Base-by-base conservation (phyloP, 176 grass and related monocot species). In the Aegilops longissima region DNA sequence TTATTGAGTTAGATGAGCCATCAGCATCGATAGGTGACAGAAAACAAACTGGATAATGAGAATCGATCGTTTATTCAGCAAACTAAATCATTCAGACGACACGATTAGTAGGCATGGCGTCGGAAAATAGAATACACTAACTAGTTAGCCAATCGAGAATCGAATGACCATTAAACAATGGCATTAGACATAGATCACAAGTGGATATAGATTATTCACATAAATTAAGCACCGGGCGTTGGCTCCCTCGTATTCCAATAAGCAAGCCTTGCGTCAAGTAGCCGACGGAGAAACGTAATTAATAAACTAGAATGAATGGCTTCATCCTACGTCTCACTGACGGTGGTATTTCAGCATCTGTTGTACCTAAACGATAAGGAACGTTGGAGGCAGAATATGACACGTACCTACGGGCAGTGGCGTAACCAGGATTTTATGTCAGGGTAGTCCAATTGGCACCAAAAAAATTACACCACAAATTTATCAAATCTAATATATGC, bases 331-430 rank as follows among this genome's bases (percentile, higher is more conserved):
- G 61, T 72, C 30, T 54, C 44, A 40, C 54, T 25, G 40, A 42
- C 80, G 44, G 30, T 70, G 67, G 18, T 54, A 18, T 54, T 54
- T 69, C 16, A 9, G 71, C 34, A 18, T 79, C 25, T 45, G 84
- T 64, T 86, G 61, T 25, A 47, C 58, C 80, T 80, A 86, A 72
- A 87, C 66, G 52, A 72, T 4, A 75, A 75, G 80, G 89, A 34
- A 51, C 73, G 24, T 54, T 30, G 47, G 10, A n/a, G 6, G 11
- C 40, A 23, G 34, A 84, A 61, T 52, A 69, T 73, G 34, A n/a
- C 29, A 78, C 64, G 79, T 90, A n/a, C 7, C 12, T 31, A 66
- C 29, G 40, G 49, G 71, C 65, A 27, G 25, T 27, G 25, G 25
- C 25, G 25, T 27, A 27, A 1, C 25, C 25, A 27, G 25, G 25